These are phyloP conservation scores for Alnus glutinosa DNA, from an alignment of 306 rosid genomes.

Conservation along the genomic window DNA sequence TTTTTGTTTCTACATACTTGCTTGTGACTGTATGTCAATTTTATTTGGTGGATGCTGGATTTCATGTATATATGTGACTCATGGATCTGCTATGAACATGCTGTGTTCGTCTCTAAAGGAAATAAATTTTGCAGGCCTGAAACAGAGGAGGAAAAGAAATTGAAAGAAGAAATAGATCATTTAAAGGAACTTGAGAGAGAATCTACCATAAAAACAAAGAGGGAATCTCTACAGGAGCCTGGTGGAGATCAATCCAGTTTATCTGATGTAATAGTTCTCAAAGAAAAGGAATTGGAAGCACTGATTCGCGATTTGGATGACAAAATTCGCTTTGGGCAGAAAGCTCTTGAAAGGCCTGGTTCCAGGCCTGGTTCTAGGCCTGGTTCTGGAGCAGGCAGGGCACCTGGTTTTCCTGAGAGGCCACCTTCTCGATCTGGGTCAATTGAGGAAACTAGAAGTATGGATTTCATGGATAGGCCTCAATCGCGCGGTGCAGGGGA, in stretches of 20 bases:
- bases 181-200: conserved; percentile 66
- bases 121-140: conserved; percentile 63
- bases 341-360: conserved; percentile 82
- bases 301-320: conserved; percentile 76
- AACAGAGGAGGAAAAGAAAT: conserved; percentile 65
- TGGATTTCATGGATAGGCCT: conserved; percentile 69
- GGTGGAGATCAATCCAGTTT: conserved; percentile 45
- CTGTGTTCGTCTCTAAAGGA: conserved; percentile 35
- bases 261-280: conserved; percentile 34
- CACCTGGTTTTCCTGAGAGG: conserved; percentile 56
- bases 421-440: conserved; percentile 75
- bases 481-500: conserved; percentile 80
- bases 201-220: conserved; percentile 34
- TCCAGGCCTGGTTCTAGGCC: conserved; percentile 74
- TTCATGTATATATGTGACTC: conserved; percentile 5
- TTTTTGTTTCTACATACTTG: not conserved
- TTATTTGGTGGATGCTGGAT: conserved; percentile 28
- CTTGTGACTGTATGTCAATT: not conserved
- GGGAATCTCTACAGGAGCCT: conserved; percentile 50
- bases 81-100: not conserved
- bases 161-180: conserved; percentile 77
- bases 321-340: conserved; percentile 92
- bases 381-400: conserved; percentile 76
- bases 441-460: conserved; percentile 70
- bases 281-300: conserved; percentile 71